Conservation (phyloP, 2,329 filamentous ascomycete species). For the Leptographium procerum region DNA sequence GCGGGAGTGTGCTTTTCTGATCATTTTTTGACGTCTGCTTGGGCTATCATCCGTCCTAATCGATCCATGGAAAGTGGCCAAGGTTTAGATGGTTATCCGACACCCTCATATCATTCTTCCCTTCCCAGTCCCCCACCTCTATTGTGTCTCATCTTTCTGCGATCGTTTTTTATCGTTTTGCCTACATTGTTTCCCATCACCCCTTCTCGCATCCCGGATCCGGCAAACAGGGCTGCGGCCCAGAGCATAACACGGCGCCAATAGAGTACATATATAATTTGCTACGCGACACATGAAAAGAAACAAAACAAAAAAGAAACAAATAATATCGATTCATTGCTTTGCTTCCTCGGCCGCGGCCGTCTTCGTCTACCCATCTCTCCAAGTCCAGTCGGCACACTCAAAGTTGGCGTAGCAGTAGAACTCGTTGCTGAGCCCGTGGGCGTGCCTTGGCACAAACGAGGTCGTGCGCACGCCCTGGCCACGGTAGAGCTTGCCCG, state of each 20-base stretch:
- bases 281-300: background rate
- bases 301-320: too few species aligned
- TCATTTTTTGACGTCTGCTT: background rate
- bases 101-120: background rate
- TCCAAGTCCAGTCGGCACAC: conserved; percentile 37
- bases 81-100: too few species aligned
- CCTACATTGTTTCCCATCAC: background rate
- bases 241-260: conserved; percentile 1
- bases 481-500: conserved; percentile 51
- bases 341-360: background rate
- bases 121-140: background rate
- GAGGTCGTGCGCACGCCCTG: conserved; percentile 53
- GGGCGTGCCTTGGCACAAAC: conserved; percentile 58
- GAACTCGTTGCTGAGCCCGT: conserved; percentile 70
- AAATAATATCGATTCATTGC: background rate
- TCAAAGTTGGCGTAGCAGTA: conserved; percentile 72
- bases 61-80: too few species aligned
- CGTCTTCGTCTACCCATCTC: background rate
- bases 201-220: background rate
- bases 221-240: background rate
- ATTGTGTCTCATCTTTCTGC: background rate
- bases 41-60: background rate
- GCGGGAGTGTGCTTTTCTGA: background rate
- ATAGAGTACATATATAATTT: background rate
- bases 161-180: background rate